These are phyloP conservation scores for Wickerhamiella brachini DNA, from an alignment of 805 yeast genomes.

Conservation along the genomic window DNA sequence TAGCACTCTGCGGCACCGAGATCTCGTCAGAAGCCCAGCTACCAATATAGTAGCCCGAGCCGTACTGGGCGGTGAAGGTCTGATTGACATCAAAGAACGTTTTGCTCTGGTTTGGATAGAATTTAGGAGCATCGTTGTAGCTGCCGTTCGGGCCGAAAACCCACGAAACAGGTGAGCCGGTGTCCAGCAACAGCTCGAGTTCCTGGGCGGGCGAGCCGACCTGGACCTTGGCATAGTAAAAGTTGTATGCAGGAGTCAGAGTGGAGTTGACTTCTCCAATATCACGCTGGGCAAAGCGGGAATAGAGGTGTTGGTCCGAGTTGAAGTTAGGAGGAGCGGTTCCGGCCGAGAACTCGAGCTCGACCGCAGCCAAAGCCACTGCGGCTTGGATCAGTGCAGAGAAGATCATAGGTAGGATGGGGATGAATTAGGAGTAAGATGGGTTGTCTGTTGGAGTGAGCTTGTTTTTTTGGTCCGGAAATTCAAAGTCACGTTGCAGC, in stretches of 20 bases:
- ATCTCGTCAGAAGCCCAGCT: conserved; percentile 22
- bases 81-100: conserved; percentile 24
- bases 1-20: conserved; percentile 8
- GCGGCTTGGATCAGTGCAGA: not conserved
- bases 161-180: conserved; percentile 41
- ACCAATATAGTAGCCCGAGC: conserved; percentile 23
- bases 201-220: conserved; percentile 34
- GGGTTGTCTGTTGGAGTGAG: too few species aligned
- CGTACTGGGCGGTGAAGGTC: conserved; percentile 29
- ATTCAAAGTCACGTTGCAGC: not conserved
- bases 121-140: conserved; percentile 19
- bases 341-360: not conserved
- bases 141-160: conserved; percentile 26
- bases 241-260: conserved; percentile 21
- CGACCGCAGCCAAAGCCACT: not conserved
- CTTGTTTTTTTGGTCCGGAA: not conserved
- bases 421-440: not conserved
- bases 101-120: conserved; percentile 17
- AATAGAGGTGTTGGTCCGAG: not conserved
- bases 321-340: not conserved
- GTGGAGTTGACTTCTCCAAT: conserved; percentile 8
- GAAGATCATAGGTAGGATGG: not conserved
- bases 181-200: conserved; percentile 32
- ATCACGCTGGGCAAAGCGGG: not conserved
- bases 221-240: conserved; percentile 23